Evolutionary conservation across 345 rosid species (phyloP).

Genomic region (Pistacia atlantica): DNA sequence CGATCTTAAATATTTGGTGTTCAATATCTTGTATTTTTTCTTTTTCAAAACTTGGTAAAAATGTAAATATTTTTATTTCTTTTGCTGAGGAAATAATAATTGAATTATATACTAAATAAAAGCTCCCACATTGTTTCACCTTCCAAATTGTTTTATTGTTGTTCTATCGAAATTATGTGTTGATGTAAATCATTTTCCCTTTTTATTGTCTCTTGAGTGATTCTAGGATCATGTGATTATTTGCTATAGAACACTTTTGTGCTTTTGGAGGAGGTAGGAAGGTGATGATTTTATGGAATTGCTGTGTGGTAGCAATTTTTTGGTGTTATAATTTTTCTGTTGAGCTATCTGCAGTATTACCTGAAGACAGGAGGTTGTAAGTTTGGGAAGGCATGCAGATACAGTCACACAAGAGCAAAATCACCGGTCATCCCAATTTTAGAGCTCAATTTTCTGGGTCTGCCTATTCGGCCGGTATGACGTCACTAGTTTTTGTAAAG

Average conservation of each 20-base stretch:
- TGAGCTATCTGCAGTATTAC: slow-evolving; percentile 67
- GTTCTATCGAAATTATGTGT: background rate
- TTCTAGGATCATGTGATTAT: background rate
- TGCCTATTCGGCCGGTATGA: slow-evolving; percentile 77
- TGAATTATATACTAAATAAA: background rate
- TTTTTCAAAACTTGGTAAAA: too few species aligned
- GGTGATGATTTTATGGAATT: background rate
- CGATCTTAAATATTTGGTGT: background rate
- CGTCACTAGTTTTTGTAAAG: background rate
- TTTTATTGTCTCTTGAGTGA: background rate
- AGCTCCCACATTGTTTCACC: background rate
- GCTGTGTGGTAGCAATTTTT: background rate
- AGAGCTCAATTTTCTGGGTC: slow-evolving; percentile 85
- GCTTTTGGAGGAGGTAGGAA: background rate
- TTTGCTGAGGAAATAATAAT: background rate
- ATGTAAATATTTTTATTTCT: too few species aligned
- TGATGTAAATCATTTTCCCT: background rate
- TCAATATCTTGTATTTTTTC: background rate
- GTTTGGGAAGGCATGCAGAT: slow-evolving; percentile 84
- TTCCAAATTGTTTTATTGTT: background rate
- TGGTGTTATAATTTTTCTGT: slow-evolving; percentile 23
- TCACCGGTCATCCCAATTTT: slow-evolving; percentile 29
- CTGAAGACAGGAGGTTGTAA: slow-evolving; percentile 93
- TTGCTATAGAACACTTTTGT: background rate
- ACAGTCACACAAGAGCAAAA: slow-evolving; percentile 63